Conservation (phyloP, 2,329 filamentous ascomycete species). For the Orbilia blumenaviensis region DNA sequence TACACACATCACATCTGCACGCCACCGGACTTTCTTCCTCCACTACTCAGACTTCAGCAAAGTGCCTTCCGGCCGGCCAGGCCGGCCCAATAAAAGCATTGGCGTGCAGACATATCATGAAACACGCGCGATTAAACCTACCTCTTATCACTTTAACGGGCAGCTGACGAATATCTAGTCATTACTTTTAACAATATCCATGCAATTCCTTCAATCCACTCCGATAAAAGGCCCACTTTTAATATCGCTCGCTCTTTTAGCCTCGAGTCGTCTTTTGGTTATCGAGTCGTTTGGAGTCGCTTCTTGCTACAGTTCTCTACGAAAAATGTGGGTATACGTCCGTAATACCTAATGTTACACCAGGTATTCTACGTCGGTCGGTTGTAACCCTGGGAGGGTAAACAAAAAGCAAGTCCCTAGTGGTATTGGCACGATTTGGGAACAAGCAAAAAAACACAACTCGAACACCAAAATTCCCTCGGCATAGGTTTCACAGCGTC, state of each 20-base stretch:
- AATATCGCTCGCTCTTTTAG: constrained; percentile 29
- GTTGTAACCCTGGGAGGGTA: constrained; percentile 23
- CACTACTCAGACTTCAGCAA: not conserved
- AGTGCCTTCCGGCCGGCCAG: constrained; percentile 21
- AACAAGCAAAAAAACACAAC: constrained; percentile 15
- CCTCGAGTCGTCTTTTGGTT: not conserved
- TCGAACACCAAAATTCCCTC: constrained; percentile 14
- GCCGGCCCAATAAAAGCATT: not conserved
- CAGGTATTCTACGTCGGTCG: constrained; percentile 16
- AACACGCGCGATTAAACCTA: constrained; percentile 32
- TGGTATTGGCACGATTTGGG: constrained; percentile 2
- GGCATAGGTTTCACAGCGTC: constrained; percentile 9
- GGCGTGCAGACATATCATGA: constrained; percentile 17
- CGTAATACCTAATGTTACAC: constrained; percentile 37
- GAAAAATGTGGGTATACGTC: constrained; percentile 8
- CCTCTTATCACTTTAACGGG: constrained; percentile 1
- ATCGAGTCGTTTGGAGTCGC: not conserved
- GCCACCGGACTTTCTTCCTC: not conserved
- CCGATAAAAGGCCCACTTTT: not conserved
- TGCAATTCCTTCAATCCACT: not conserved
- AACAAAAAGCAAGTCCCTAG: constrained; percentile 12
- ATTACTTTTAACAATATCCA: constrained; percentile 33
- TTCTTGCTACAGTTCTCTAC: constrained; percentile 4
- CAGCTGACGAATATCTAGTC: not conserved
- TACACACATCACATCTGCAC: constrained; percentile 6